Evolutionary conservation across 2,329 filamentous ascomycete species (phyloP).

Genomic region (Aspergillus jensenii): DNA sequence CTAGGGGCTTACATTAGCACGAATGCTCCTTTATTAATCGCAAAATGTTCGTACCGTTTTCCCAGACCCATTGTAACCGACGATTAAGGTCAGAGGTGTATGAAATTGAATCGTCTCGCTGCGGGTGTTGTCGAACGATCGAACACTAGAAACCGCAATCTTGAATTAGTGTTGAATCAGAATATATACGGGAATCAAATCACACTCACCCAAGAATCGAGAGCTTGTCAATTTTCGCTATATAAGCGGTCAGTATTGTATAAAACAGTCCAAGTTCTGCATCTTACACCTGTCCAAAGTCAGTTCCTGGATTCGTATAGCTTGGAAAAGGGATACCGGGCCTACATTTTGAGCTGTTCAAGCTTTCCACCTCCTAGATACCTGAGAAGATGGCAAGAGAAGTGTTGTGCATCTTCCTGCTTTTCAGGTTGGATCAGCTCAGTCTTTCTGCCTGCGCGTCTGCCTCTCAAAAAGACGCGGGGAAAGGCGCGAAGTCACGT

Average conservation of each 20-base stretch:
- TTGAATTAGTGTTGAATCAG: not conserved
- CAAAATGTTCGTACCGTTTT: constrained; percentile 68
- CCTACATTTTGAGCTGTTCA: constrained; percentile 10
- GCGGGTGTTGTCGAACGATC: constrained; percentile 77
- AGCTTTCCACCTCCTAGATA: not conserved
- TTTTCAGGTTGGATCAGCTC: not conserved
- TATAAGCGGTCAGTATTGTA: constrained; percentile 5
- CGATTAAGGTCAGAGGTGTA: constrained; percentile 89
- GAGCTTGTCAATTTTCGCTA: constrained; percentile 85
- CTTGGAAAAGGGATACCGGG: not conserved
- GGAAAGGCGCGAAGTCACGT: constrained; percentile 17
- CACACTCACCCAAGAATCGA: constrained; percentile 69
- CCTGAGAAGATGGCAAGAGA: not conserved
- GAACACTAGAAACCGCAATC: constrained; percentile 53
- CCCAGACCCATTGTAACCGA: constrained; percentile 94
- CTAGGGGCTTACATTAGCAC: constrained; percentile 30
- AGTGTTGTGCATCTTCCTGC: not conserved
- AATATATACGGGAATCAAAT: not conserved
- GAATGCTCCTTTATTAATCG: not conserved
- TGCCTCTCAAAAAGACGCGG: constrained; percentile 14
- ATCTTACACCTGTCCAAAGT: constrained; percentile 33
- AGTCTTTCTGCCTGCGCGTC: constrained; percentile 18
- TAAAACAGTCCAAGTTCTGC: not conserved
- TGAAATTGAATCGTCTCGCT: constrained; percentile 84
- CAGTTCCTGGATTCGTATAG: constrained; percentile 3